These are phyloP conservation scores for Marasmius tenuissimus DNA, from an alignment of 1,284 basidiomycete species.

Conservation along the genomic window DNA sequence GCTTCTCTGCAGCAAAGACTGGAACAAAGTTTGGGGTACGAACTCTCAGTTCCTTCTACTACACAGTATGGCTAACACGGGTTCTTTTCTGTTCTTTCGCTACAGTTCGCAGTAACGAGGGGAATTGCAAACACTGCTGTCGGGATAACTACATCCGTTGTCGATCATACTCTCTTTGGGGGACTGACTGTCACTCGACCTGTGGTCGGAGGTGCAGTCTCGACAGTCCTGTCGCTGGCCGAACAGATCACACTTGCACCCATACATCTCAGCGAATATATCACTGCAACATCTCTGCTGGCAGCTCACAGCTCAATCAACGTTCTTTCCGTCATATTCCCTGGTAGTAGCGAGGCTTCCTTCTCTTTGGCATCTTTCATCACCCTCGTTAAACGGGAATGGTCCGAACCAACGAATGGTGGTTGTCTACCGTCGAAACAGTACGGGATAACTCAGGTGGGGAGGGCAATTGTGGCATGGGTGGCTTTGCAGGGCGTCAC, in stretches of 20 bases:
- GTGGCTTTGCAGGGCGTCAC: slow-evolving; percentile 76
- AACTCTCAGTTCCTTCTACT: slow-evolving; percentile 16
- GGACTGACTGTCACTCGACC: slow-evolving; percentile 56
- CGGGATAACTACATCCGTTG: slow-evolving; percentile 52
- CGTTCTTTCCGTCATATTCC: slow-evolving; percentile 67
- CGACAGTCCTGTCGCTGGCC: slow-evolving; percentile 60
- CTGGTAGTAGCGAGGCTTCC: slow-evolving; percentile 72
- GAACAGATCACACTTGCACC: slow-evolving; percentile 73
- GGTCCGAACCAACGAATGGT: slow-evolving; percentile 54
- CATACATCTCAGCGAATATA: slow-evolving; percentile 69
- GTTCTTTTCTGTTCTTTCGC: not conserved
- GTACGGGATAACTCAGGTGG: slow-evolving; percentile 63
- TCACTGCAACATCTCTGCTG: slow-evolving; percentile 71
- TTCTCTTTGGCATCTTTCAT: slow-evolving; percentile 81
- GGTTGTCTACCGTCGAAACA: slow-evolving; percentile 57
- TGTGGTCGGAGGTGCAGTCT: slow-evolving; percentile 55
- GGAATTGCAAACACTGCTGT: slow-evolving; percentile 58
- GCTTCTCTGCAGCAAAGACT: slow-evolving; percentile 66
- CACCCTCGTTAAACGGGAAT: slow-evolving; percentile 68
- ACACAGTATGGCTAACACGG: slow-evolving; percentile 2
- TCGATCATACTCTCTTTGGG: slow-evolving; percentile 67
- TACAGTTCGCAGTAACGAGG: slow-evolving; percentile 68
- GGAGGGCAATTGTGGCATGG: slow-evolving; percentile 72
- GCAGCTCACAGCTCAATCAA: slow-evolving; percentile 76
- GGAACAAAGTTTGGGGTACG: slow-evolving; percentile 68